Evolutionary conservation across 2,329 filamentous ascomycete genomes (phyloP), one percentile per base, ranked within the genome.

Genomic region (Setomelanomma holmii): DNA sequence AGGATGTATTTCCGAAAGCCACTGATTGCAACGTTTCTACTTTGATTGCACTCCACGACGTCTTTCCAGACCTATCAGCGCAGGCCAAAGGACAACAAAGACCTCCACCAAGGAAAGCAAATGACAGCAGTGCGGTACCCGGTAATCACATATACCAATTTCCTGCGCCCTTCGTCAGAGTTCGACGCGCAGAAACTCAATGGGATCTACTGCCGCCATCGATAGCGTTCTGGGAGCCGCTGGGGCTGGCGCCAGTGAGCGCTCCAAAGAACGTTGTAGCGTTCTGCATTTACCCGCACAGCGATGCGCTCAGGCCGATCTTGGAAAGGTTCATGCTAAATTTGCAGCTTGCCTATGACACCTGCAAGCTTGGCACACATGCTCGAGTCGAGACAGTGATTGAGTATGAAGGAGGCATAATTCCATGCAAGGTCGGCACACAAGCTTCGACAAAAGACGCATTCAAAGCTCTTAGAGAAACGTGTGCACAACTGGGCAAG

Each of bases 141-240:
- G 60, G 68, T 5, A 63, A 66, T 36, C 69, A 73, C 35, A 61
- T 73, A 48, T 64, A 67, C 34, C 63, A 58, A n/a, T 84, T 95
- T 2, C 82, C 84, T 1, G 79, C 86, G 0, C 90, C 90, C 1
- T 87, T 90, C 64, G 77, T 95, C 33, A 86, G 90, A 59, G 79
- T 96, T 10, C 86, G 87, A 42, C 82, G 90, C 46, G 84, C 86
- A 17, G 88, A 91, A 34, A 81, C 82, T 1, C 84, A 83, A 41
- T 82, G 92, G 49, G 90, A 91, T 10, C 79, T 96, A 34, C 78
- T 93, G 19, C 89, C 91, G 1, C 84, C 90, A 0, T 88, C 89
- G 0, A 78, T 93, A 17, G 78, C 82, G 1, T 96, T 95, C 66
- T 96, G 91, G 91, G 90, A 95, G 67, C 86, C 87, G 40, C 77